These are phyloP conservation scores for Fusarium sp. DNA, from an alignment of 2,329 filamentous ascomycete genomes.

Conservation along the genomic window DNA sequence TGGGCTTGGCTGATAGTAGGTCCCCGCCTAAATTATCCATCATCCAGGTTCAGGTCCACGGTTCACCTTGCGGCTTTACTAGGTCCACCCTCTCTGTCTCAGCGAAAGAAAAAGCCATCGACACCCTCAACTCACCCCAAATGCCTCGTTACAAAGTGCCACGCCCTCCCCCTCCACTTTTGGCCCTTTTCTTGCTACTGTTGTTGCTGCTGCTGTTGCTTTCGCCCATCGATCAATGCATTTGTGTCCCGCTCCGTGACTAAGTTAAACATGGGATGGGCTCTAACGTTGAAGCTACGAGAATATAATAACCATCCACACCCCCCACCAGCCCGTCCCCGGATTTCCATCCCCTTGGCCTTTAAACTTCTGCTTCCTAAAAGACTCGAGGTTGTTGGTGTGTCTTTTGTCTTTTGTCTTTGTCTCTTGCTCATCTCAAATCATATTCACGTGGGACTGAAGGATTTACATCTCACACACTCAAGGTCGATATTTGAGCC, in stretches of 20 bases:
- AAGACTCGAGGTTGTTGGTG: constrained; percentile 3
- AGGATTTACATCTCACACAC: constrained; percentile 25
- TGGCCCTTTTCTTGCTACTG: constrained; percentile 1
- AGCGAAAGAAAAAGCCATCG: constrained; percentile 32
- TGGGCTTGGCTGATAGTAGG: constrained; percentile 27
- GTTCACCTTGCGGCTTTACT: constrained; percentile 25
- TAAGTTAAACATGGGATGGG: constrained; percentile 26
- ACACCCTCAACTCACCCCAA: constrained; percentile 33
- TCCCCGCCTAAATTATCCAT: constrained; percentile 28
- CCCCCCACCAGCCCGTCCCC: constrained; percentile 50
- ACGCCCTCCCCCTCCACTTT: constrained; percentile 41
- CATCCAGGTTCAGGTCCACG: too few species aligned
- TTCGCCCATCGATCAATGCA: constrained; percentile 37
- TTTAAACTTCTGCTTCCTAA: constrained; percentile 42
- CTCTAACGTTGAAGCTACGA: constrained; percentile 32
- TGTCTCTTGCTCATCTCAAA: constrained; percentile 31
- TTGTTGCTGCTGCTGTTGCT: constrained; percentile 25
- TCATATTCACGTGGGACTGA: constrained; percentile 32
- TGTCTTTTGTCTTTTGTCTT: constrained; percentile 19
- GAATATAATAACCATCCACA: constrained; percentile 52
- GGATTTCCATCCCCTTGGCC: constrained; percentile 50
- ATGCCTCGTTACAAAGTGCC: constrained; percentile 24
- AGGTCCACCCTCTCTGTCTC: constrained; percentile 34
- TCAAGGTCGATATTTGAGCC: too few species aligned
- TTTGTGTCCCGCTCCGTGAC: constrained; percentile 39